Conservation (phyloP, 257 asterid genomes). For the Fraxinus americana region DNA sequence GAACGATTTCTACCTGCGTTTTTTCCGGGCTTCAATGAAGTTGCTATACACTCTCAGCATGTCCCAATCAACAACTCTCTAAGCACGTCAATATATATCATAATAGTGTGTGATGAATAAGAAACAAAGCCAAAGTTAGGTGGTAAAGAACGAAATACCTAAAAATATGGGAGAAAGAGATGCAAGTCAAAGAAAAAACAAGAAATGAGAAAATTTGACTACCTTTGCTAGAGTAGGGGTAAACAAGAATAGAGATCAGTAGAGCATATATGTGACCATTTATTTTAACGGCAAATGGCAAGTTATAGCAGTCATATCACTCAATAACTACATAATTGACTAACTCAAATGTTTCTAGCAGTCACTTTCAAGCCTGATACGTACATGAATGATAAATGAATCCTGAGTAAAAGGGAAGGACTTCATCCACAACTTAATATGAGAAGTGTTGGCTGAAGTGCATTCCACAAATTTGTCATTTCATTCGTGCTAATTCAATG, state of each 20-base stretch:
- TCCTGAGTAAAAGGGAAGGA: conserved; percentile 13
- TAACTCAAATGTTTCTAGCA: conserved; percentile 1
- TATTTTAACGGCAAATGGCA: background rate
- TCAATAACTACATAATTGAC: conserved; percentile 9
- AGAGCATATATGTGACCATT: conserved; percentile 9
- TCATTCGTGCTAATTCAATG: too few species aligned
- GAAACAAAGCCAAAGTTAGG: too few species aligned
- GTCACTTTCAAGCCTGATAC: conserved; percentile 9
- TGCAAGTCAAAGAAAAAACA: too few species aligned
- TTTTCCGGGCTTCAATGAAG: conserved; percentile 82
- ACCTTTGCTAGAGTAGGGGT: conserved; percentile 15
- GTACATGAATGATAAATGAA: background rate
- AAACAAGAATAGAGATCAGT: conserved; percentile 13
- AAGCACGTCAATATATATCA: background rate
- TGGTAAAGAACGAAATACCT: too few species aligned
- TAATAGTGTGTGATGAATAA: too few species aligned
- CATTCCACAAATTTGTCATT: background rate
- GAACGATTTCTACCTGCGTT: conserved; percentile 57
- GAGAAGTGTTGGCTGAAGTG: background rate
- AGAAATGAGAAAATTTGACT: background rate
- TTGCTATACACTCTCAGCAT: conserved; percentile 84
- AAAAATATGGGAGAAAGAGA: too few species aligned
- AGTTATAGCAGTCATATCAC: background rate
- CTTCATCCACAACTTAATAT: background rate
- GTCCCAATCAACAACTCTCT: conserved; percentile 98